Base-by-base conservation (phyloP, 2,329 filamentous ascomycete species). In the Lachnellula suecica region DNA sequence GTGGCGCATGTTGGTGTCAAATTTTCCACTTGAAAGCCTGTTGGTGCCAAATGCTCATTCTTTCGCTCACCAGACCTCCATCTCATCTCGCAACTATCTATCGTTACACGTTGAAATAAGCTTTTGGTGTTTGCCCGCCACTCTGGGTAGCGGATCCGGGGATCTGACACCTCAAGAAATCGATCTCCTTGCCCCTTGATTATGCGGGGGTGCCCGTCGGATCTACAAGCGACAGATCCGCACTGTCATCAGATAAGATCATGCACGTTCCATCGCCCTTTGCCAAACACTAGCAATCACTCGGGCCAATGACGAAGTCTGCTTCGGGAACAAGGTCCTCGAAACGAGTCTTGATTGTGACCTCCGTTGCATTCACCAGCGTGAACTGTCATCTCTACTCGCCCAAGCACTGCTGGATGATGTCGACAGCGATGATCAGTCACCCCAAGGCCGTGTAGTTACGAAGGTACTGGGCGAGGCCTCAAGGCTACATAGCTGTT, bases 91-190 rank as follows among this genome's bases (percentile, higher is more conserved):
- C 5, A 20, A 15, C 11, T 22, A 43, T 43, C 22, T 13, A 23
- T 43, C 40, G 40, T 43, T 22, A 31, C 22, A 47, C 44, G 44
- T 47, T 38, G 44, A 47, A 47, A 23, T 47, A 47, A 47, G 44
- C 44, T 47, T 47, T 47, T 40, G 20, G 44, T 37, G 29, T 35
- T 47, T 38, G 19, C 23, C 22, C 20, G 29, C 34, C 44, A 35
- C 38, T 29, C 8, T 23, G 44, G 23, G 27, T 19, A 7, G 22
- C 10, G 34, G 4, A 24, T n/a, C 44, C 8, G 19, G 31, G 23
- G 24, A 29, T n/a, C 22, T 38, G 31, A 25, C 44, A 46, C 44
- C 27, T 35, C 44, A 17, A 34, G 20, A 46, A 35, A 46, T 23
- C 15, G 43, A 31, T 17, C 43, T 31, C 31, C 23, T 37, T 27